Evolutionary conservation across 805 yeast genomes (phyloP), one percentile per base, ranked within the genome.

Genomic region (Cyberlindnera subsufficiens): DNA sequence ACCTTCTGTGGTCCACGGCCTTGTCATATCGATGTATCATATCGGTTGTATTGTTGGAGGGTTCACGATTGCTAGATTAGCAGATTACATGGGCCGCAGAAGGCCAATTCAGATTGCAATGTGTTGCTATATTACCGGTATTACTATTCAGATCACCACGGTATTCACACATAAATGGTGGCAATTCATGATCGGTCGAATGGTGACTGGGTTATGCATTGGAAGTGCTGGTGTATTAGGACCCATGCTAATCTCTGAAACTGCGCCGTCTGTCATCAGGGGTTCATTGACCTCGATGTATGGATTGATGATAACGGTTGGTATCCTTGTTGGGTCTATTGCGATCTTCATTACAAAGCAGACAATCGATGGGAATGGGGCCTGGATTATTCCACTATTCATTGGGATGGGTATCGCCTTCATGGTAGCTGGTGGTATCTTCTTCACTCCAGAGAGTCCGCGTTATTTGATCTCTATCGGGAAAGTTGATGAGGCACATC

Each of bases 1-100:
- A 17, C 22, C 20, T 13, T 36, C 51, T 3, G 15, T 43, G 25
- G 37, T 18, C 11, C 48, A 48, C 25, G 82, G 82, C n/a, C 60
- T 76, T 29, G 66, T 77, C 31, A 72, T 78, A 20, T 65, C 78
- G 17, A 65, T 72, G 37, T 82, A 80, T 65, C 81, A 80, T 61
- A 68, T 82, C 52, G 87, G 88, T 30, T 80, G 86, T 64, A 83
- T 82, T 37, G 59, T 80, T 42, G 90, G 90, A 49, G 85, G 86
- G 50, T 59, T 82, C 34, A 64, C 74, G 13, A 65, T 81, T 35
- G 76, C 80, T 33, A 78, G 75, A 57, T 46, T 73, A 10, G 86
- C 77, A 49, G 88, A 82, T 56, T 58, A 67, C 32, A 63, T 66
- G 47, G 89, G 89, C 40, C 71, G 89, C 63, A 78, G 78, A 60